phyloP scores from a whole-genome alignment of 805 yeast genomes.

The Lipomyces japonicus region DNA sequence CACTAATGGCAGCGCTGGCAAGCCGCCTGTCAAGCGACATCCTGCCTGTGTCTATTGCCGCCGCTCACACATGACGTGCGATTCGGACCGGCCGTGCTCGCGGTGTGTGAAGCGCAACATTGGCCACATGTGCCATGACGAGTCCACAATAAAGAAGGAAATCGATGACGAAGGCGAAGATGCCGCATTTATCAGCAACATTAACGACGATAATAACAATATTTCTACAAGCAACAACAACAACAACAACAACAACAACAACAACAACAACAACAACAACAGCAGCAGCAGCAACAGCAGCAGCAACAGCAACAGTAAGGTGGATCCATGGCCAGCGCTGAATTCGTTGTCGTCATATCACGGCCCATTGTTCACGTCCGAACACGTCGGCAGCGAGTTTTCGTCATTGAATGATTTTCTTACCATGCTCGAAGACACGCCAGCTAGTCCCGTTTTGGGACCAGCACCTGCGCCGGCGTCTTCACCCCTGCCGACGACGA shows the following conservation, averaged over 20 bases:
- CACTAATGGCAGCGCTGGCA: background rate
- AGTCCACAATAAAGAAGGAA: constrained; percentile 30
- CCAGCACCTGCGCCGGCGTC: background rate
- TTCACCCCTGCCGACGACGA: constrained; percentile 5
- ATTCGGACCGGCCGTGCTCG: constrained; percentile 70
- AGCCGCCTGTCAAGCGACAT: background rate
- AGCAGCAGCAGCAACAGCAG: constrained; percentile 14
- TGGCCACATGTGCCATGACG: constrained; percentile 82
- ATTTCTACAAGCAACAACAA: background rate
- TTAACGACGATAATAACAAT: background rate
- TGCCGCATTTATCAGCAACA: background rate
- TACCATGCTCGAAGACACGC: constrained; percentile 75
- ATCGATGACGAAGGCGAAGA: background rate
- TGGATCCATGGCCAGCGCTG: constrained; percentile 8
- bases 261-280: background rate
- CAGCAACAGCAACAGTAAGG: constrained; percentile 12
- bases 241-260: background rate
- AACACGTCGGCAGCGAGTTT: constrained; percentile 81
- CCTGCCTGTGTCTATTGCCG: constrained; percentile 86
- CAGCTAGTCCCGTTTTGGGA: background rate
- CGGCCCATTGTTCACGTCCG: constrained; percentile 75
- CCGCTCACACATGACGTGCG: constrained; percentile 92
- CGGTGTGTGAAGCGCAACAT: constrained; percentile 84
- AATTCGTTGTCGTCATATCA: constrained; percentile 23
- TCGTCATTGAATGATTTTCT: constrained; percentile 84